Conservation (phyloP, 2,329 filamentous ascomycete species). For the Tolypocladium endophyticum region DNA sequence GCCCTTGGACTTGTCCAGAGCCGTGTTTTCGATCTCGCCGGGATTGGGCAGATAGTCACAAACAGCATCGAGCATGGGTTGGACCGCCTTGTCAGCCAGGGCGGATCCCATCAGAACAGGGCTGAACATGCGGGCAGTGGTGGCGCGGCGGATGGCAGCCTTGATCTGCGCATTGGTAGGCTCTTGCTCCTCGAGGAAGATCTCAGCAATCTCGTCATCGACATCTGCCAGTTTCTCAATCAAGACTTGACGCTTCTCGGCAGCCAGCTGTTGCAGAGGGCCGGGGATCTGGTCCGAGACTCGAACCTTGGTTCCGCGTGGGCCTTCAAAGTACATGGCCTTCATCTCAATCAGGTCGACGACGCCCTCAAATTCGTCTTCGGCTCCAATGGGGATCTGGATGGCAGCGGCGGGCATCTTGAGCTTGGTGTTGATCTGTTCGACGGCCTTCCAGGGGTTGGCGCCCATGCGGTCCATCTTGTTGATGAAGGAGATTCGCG, state of each 20-base stretch:
- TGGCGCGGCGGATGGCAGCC: slow-evolving; percentile 81
- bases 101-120: slow-evolving; percentile 96
- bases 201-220: slow-evolving; percentile 92
- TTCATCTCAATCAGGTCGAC: slow-evolving; percentile 90
- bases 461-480: slow-evolving; percentile 99
- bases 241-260: slow-evolving; percentile 73
- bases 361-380: slow-evolving; percentile 86
- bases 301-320: slow-evolving; percentile 66
- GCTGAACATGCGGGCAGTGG: slow-evolving; percentile 81
- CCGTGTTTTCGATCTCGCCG: slow-evolving; percentile 76
- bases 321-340: slow-evolving; percentile 84
- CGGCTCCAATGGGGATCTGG: slow-evolving; percentile 85
- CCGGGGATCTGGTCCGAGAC: slow-evolving; percentile 72
- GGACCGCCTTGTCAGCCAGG: slow-evolving; percentile 85
- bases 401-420: slow-evolving; percentile 87
- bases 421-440: slow-evolving; percentile 95
- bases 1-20: slow-evolving; percentile 68
- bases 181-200: slow-evolving; percentile 79
- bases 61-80: slow-evolving; percentile 93
- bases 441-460: slow-evolving; percentile 94
- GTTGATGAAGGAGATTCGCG: slow-evolving; percentile 92
- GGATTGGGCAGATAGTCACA: slow-evolving; percentile 95
- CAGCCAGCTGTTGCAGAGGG: slow-evolving; percentile 63
- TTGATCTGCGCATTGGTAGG: slow-evolving; percentile 79
- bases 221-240: slow-evolving; percentile 96